Percentiles rank a stretch among this genome's conserved stretches.
phyloP scores from a whole-genome alignment of 2,329 filamentous ascomycete species.

The Ilyonectria sp. region DNA sequence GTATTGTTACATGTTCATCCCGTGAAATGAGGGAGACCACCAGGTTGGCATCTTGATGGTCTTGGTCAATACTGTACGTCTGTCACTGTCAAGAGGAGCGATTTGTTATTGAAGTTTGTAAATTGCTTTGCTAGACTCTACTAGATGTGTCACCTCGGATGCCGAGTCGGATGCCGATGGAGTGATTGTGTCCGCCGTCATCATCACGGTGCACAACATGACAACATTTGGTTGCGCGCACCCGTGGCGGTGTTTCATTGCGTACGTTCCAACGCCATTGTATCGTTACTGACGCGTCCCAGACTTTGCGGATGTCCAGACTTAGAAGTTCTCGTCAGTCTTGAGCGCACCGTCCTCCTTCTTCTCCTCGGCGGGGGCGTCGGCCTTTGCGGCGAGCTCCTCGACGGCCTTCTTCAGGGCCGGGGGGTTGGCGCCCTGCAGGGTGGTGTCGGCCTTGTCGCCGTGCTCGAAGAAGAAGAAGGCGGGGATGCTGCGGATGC shows the following conservation, averaged over 20 bases:
- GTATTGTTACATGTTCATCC: background rate
- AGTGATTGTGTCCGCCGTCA: background rate
- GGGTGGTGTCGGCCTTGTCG: slow-evolving; percentile 61
- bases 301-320: background rate
- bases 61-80: too few relatives aligned
- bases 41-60: too few relatives aligned
- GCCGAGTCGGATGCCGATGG: background rate
- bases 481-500: slow-evolving; percentile 70
- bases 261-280: background rate
- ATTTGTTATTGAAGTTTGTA: background rate
- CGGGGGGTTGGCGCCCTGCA: slow-evolving; percentile 57
- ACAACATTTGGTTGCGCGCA: background rate
- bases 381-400: slow-evolving; percentile 45
- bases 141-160: background rate
- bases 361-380: slow-evolving; percentile 34
- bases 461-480: slow-evolving; percentile 74
- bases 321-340: slow-evolving; percentile 34
- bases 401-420: slow-evolving; percentile 51
- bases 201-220: background rate
- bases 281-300: background rate
- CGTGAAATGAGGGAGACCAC: too few relatives aligned
- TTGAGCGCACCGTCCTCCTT: slow-evolving; percentile 27
- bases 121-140: slow-evolving; percentile 30
- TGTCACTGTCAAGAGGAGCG: too few relatives aligned
- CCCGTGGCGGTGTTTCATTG: background rate